Conservation (phyloP, 768 basidiomycete genomes). For the Hericium erinaceus region DNA sequence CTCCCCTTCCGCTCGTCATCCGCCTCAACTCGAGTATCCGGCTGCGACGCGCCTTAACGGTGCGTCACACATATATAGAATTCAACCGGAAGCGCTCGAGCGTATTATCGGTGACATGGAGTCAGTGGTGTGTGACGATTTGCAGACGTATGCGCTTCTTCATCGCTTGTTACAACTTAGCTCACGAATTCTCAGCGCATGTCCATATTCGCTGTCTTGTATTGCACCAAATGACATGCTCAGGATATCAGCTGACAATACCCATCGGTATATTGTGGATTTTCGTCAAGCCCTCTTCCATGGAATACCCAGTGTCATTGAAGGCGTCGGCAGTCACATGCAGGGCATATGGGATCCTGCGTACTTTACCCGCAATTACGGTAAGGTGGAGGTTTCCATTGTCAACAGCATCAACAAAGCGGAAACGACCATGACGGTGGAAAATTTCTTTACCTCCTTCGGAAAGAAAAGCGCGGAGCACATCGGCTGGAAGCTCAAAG, state of each 20-base stretch:
- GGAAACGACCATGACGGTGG: slow-evolving; percentile 52
- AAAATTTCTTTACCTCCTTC: slow-evolving; percentile 70
- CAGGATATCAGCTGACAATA: not conserved
- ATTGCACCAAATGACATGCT: not conserved
- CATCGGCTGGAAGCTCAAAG: slow-evolving; percentile 66
- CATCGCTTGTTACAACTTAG: not conserved
- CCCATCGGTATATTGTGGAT: not conserved
- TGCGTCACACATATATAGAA: not conserved
- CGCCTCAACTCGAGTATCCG: too few species aligned
- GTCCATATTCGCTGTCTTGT: not conserved
- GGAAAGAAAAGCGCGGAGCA: slow-evolving; percentile 48
- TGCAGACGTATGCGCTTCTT: not conserved
- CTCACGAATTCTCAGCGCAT: not conserved
- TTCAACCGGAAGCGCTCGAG: not conserved
- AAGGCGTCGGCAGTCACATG: not conserved
- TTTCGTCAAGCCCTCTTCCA: not conserved
- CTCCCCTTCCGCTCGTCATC: too few species aligned
- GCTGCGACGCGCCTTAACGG: too few species aligned
- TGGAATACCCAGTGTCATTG: not conserved
- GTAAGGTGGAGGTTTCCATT: not conserved
- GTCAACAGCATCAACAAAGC: slow-evolving; percentile 66
- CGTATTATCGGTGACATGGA: not conserved
- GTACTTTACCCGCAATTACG: not conserved
- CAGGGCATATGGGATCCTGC: not conserved
- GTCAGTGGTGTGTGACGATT: not conserved